These are phyloP conservation scores for Carex kokanica DNA, from an alignment of 176 grass and related monocot genomes.

Conservation along the genomic window DNA sequence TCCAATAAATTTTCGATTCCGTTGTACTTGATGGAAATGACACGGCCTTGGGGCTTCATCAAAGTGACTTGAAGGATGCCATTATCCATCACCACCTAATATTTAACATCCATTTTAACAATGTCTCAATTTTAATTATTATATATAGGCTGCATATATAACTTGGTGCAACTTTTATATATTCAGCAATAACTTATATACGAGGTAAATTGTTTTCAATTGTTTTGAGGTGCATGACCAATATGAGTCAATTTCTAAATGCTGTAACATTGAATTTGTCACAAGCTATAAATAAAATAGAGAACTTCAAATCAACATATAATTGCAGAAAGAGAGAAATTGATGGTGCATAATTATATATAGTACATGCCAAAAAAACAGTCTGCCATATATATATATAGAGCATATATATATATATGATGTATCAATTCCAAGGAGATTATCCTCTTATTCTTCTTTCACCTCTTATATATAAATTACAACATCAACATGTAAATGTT, in stretches of 20 bases:
- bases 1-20: conserved; percentile 45
- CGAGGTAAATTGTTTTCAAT: background rate
- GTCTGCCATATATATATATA: no score
- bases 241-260: background rate
- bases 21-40: conserved; percentile 46
- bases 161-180: background rate
- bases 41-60: conserved; percentile 44
- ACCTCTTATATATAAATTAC: no score
- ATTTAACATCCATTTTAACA: background rate
- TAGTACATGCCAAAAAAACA: no score
- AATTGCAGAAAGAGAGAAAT: no score
- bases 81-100: conserved; percentile 61
- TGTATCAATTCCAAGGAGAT: no score
- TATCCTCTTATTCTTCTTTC: no score
- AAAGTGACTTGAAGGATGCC: conserved; percentile 55
- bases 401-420: no score
- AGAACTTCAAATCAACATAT: background rate
- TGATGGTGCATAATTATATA: no score
- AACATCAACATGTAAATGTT: no score
- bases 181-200: no score
- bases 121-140: background rate
- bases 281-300: background rate
- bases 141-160: background rate
- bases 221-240: background rate
- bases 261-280: no score